Percentiles rank a stretch among this genome's conserved stretches.
Conservation (phyloP, 2,329 filamentous ascomycete species). For the Trichoderma harzianum region DNA sequence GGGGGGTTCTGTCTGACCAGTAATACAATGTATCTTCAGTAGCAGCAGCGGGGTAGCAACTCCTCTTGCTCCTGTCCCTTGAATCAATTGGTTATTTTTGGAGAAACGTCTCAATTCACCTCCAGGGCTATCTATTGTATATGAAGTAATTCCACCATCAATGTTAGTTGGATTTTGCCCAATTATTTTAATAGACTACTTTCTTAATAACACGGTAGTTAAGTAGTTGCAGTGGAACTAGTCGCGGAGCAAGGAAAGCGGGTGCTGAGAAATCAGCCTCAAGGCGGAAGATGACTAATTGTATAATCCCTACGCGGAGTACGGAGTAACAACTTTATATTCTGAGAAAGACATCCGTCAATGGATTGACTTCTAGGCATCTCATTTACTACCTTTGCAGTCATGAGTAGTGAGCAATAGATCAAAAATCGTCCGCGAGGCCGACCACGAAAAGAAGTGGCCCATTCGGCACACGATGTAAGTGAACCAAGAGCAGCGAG, state of each 20-base stretch:
- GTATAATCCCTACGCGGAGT: not conserved
- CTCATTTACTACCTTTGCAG: not conserved
- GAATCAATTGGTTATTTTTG: not conserved
- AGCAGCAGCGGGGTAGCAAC: too few relatives aligned
- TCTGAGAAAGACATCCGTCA: not conserved
- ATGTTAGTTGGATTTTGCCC: not conserved
- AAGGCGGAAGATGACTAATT: not conserved
- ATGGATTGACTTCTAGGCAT: not conserved
- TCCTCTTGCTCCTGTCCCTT: too few relatives aligned
- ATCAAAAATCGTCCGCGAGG: not conserved
- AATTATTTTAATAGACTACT: not conserved
- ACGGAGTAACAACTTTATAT: not conserved
- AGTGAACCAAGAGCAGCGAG: not conserved
- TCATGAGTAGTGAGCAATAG: not conserved
- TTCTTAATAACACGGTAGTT: not conserved
- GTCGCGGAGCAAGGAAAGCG: not conserved
- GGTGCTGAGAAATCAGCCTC: not conserved
- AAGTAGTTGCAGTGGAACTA: not conserved
- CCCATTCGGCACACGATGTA: not conserved
- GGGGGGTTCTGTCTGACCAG: too few relatives aligned
- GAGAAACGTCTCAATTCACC: not conserved
- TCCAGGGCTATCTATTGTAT: not conserved
- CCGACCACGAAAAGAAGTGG: not conserved
- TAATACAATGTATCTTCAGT: too few relatives aligned
- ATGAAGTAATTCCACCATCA: not conserved